These are phyloP conservation scores for Coemansia aciculifera DNA, from an alignment of 192 early-diverging fungal genomes.

Conservation along the genomic window DNA sequence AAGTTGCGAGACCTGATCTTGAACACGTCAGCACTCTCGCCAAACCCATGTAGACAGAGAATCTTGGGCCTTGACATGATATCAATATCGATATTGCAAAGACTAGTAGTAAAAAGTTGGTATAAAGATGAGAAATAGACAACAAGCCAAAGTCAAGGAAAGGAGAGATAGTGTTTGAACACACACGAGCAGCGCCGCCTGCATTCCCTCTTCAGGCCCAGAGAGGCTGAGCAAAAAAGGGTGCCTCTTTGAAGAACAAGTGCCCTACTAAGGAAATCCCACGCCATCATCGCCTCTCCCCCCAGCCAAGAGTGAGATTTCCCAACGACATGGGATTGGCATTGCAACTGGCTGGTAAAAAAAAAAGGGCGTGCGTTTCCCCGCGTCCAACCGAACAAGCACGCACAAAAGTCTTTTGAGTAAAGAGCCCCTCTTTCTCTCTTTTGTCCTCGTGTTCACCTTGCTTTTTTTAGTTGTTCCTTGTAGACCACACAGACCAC, in stretches of 20 bases:
- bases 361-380: background rate
- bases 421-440: background rate
- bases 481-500: constrained; percentile 1
- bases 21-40: constrained; percentile 46
- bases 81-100: background rate
- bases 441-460: constrained; percentile 2
- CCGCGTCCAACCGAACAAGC: background rate
- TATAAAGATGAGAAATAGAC: background rate
- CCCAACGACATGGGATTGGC: background rate
- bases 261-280: background rate
- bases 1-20: constrained; percentile 42
- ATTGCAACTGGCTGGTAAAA: background rate
- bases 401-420: background rate
- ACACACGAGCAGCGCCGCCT: background rate
- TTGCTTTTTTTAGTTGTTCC: background rate
- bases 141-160: background rate
- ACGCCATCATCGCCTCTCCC: background rate
- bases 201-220: background rate
- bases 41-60: constrained; percentile 52
- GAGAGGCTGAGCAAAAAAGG: constrained; percentile 2
- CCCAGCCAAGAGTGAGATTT: background rate
- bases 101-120: background rate
- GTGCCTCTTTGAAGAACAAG: background rate
- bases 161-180: background rate
- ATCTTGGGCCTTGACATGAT: constrained; percentile 46